Conservation (phyloP, 495 filamentous ascomycete species). For the Aspergillus bridgeri region DNA sequence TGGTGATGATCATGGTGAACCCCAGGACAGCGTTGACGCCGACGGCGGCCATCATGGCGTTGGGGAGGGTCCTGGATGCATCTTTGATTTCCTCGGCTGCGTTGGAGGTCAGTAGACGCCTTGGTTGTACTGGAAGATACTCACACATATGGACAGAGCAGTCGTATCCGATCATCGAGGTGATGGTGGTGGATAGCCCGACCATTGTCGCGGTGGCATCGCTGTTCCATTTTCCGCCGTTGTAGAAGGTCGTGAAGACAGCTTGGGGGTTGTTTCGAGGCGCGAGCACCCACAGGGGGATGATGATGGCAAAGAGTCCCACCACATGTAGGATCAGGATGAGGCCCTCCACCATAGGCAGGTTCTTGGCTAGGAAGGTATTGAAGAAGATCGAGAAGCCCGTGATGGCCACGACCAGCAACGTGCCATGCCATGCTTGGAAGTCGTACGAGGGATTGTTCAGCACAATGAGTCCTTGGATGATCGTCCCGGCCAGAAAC, state of each 20-base stretch:
- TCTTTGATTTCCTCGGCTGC: slow-evolving; percentile 55
- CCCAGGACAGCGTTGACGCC: slow-evolving; percentile 49
- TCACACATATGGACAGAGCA: slow-evolving; percentile 55
- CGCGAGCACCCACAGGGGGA: slow-evolving; percentile 54
- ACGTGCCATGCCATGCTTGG: slow-evolving; percentile 57
- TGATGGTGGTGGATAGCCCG: slow-evolving; percentile 50
- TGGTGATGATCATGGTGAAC: slow-evolving; percentile 49
- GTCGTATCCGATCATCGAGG: slow-evolving; percentile 53
- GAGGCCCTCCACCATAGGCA: slow-evolving; percentile 56
- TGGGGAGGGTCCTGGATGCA: slow-evolving; percentile 54
- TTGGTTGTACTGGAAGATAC: slow-evolving; percentile 10
- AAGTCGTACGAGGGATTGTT: slow-evolving; percentile 44
- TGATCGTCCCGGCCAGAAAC: slow-evolving; percentile 54
- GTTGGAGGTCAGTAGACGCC: not conserved
- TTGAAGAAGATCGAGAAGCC: slow-evolving; percentile 54
- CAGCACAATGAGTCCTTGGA: slow-evolving; percentile 57
- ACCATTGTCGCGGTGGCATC: slow-evolving; percentile 52
- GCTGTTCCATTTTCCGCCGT: slow-evolving; percentile 54
- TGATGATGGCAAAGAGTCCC: slow-evolving; percentile 59
- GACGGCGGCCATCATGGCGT: slow-evolving; percentile 49
- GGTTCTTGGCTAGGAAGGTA: slow-evolving; percentile 45
- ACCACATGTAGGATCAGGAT: slow-evolving; percentile 59
- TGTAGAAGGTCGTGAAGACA: slow-evolving; percentile 52
- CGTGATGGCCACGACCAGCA: slow-evolving; percentile 53
- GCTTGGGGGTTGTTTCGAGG: slow-evolving; percentile 41